Conservation (phyloP, 2,329 filamentous ascomycete genomes). For the Xylariaceae sp. region DNA sequence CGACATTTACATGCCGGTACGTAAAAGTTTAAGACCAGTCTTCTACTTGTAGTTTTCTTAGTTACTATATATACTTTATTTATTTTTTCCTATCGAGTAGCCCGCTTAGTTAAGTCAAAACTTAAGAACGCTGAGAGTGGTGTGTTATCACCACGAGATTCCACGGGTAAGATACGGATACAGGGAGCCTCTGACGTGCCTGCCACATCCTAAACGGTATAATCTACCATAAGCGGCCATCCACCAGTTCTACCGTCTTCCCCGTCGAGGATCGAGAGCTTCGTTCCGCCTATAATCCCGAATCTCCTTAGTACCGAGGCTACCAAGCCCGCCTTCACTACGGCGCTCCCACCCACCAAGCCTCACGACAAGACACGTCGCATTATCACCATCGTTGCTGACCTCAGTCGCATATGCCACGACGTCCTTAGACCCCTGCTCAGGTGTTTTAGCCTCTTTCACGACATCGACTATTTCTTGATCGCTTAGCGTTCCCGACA, state of each 20-base stretch:
- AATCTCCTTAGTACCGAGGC: constrained; percentile 89
- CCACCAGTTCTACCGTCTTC: constrained; percentile 47
- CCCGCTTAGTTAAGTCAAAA: neutral
- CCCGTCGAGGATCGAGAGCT: constrained; percentile 79
- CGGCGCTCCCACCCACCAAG: constrained; percentile 75
- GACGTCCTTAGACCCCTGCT: constrained; percentile 79
- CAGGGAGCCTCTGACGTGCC: neutral
- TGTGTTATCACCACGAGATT: neutral
- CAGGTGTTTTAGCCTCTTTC: constrained; percentile 91
- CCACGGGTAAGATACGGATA: neutral
- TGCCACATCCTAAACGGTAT: neutral
- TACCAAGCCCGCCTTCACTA: constrained; percentile 85
- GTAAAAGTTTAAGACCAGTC: too few species aligned
- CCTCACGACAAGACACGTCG: constrained; percentile 71
- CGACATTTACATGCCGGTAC: too few species aligned
- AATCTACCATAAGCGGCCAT: neutral
- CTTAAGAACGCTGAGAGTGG: neutral
- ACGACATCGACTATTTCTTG: constrained; percentile 97
- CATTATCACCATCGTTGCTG: constrained; percentile 69
- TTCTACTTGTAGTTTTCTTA: too few species aligned
- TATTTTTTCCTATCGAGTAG: too few species aligned
- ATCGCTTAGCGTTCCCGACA: constrained; percentile 84
- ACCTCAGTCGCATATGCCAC: constrained; percentile 91
- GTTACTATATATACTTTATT: too few species aligned
- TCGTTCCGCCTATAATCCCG: constrained; percentile 83